Evolutionary conservation across 1,139 yeast species (phyloP).

Genomic region (Pichia sp.): DNA sequence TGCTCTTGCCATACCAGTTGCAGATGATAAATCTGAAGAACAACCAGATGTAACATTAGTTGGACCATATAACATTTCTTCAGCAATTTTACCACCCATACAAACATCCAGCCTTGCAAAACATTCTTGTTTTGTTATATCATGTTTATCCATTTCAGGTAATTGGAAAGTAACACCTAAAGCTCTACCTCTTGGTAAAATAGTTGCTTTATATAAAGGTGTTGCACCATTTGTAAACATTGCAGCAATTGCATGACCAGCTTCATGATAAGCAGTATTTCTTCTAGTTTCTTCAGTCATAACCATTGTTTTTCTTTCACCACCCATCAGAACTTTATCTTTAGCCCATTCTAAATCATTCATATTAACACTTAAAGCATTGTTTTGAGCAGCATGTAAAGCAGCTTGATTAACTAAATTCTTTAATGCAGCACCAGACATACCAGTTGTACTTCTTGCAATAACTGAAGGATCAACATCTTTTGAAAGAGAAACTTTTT

Average conservation of each 20-base stretch:
- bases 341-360: slow-evolving; percentile 97
- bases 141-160: slow-evolving; percentile 98
- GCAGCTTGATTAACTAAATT: slow-evolving; percentile 98
- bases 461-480: slow-evolving; percentile 82
- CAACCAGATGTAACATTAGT: slow-evolving; percentile 95
- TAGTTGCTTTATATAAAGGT: slow-evolving; percentile 92
- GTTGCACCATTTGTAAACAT: slow-evolving; percentile 95
- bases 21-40: slow-evolving; percentile 82
- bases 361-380: slow-evolving; percentile 89
- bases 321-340: slow-evolving; percentile 95
- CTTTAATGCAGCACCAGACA: slow-evolving; percentile 95
- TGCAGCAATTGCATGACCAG: slow-evolving; percentile 98
- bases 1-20: slow-evolving; percentile 89
- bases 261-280: slow-evolving; percentile 97
- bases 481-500: slow-evolving; percentile 77
- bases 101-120: slow-evolving; percentile 90
- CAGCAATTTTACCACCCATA: slow-evolving; percentile 99
- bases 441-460: slow-evolving; percentile 97
- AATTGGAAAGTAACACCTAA: slow-evolving; percentile 94
- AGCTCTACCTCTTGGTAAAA: slow-evolving; percentile 94
- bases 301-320: slow-evolving; percentile 96
- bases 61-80: slow-evolving; percentile 82
- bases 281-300: slow-evolving; percentile 89
- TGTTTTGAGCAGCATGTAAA: slow-evolving; percentile 87
- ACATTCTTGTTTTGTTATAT: slow-evolving; percentile 83